Base-by-base conservation (phyloP, 1,284 basidiomycete species). In the Microbotryum lychnidis-dioicae region DNA sequence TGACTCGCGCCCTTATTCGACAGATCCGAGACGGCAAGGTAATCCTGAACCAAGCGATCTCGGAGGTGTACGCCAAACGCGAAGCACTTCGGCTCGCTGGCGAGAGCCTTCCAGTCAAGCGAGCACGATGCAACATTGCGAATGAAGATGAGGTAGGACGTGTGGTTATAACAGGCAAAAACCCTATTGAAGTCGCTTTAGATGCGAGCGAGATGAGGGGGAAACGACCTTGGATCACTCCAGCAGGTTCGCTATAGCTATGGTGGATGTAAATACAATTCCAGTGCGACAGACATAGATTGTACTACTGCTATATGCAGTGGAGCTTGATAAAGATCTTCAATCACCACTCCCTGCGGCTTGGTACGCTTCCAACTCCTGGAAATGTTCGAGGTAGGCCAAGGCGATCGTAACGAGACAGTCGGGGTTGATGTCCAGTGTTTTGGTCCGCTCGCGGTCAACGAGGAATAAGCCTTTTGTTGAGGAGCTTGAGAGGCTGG, bases 11-110 rank as follows among this genome's bases (percentile, higher is more conserved):
- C 16, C 6, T 29, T 31, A 18, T 16, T 3, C 16, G 14, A 29
- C 51, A 52, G 51, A 62, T 65, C 27, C n/a, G 25, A n/a, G 66
- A 65, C 29, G 60, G 64, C 21, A 27, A 66, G 4, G 64, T 57
- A 12, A 55, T 51, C 2, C 58, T 68, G 50, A 58, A 58, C 8
- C 52, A 60, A 9, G 64, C 58, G 25, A 52, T 68, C 25, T 44
- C 61, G 7, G 66, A 68, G 49, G 66, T 55, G 4, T 68, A 66
- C 51, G 61, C 63, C 33, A 49, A 62, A 10, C 46, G 61, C 27
- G 62, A 62, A 23, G 56, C 50, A 5, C 60, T 58, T 16, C 51
- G 65, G 7, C 48, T 63, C 20, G 55, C 33, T 18, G 51, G 51
- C 6, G 51, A 52, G 29, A 33, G 12, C 12, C 18, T n/a, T 9